Base-by-base conservation (phyloP, 345 rosid species). In the Gynandropsis gynandra region DNA sequence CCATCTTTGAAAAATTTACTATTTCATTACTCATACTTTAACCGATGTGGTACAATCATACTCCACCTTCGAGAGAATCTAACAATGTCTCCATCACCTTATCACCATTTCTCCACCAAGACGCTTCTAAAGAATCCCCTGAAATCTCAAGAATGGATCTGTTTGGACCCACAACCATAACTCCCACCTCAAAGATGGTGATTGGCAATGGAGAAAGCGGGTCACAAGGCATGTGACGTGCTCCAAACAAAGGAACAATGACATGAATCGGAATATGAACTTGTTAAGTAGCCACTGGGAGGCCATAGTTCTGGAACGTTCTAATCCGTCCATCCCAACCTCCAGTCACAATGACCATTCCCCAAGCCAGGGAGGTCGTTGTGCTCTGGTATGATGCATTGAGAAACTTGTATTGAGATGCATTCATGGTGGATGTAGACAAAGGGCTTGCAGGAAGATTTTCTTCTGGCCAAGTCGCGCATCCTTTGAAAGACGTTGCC, bases 281-380 rank as follows among this genome's bases (percentile, higher is more conserved):
- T 32, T 6, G 45, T 55, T 62, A 67, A 42, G 56, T 67, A 15
- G 37, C 44, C 33, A 75, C 84, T 1, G 97, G 98, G 53, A 87
- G 68, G n/a, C 98, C 98, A 29, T 87, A 84, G 76, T 85, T 92
- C 66, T 75, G 88, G 74, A 84, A 92, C 2, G 96, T 79, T 63
- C 85, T 73, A 48, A 92, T 92, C 47, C 84, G 73, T 52, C 98
- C 98, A 52, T 92, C 98, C 81, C 78, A 79, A 12, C 98, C 93
- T 0, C 93, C 96, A 2, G 95, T 82, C 70, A 87, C 84, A 11
- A 92, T 79, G 48, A 92, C 98, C 48, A 92, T 75, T 59, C 89
- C 96, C 96, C 98, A 92, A 1, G 83, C 72, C 4, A 84, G 87
- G 65, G 84, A 84, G 71, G 65, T 67, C 19, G 76, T 44, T 11